Evolutionary conservation across 208 protist species (phyloP).

Genomic region (Blastocrithidia nonstop): DNA sequence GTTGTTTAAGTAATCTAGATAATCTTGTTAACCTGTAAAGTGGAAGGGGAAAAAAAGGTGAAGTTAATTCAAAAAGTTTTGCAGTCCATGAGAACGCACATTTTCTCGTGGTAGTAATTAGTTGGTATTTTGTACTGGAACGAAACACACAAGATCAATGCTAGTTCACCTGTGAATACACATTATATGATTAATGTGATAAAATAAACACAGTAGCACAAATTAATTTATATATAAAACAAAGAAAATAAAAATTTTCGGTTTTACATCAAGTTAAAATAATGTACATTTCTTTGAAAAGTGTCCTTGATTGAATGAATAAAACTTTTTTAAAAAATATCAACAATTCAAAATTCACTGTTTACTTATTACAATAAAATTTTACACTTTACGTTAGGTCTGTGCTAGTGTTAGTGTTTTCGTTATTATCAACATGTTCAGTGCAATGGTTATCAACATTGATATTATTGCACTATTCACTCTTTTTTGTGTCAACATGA

Average conservation of each 20-base stretch:
- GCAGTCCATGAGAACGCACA: neutral
- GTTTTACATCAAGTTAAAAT: neutral
- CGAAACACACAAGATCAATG: neutral
- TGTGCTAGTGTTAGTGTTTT: too few relatives aligned
- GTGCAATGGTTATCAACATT: too few relatives aligned
- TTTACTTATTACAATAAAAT: too few relatives aligned
- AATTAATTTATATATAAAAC: neutral
- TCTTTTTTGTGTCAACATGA: too few relatives aligned
- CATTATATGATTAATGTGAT: too few relatives aligned
- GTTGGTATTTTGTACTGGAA: neutral
- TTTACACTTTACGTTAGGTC: too few relatives aligned
- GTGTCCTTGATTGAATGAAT: neutral
- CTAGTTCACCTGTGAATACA: neutral
- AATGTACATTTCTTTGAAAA: slow-evolving; percentile 1
- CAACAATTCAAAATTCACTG: neutral
- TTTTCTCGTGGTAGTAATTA: neutral
- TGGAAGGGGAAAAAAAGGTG: neutral
- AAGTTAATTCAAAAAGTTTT: neutral
- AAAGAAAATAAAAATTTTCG: neutral
- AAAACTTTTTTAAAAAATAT: neutral
- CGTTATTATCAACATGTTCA: too few relatives aligned
- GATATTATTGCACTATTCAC: too few relatives aligned
- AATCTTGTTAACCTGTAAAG: too few relatives aligned
- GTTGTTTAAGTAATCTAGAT: too few relatives aligned
- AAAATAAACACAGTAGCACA: neutral